These are phyloP conservation scores for Leccinellum luteum DNA, from an alignment of 768 basidiomycete species.

Conservation along the genomic window DNA sequence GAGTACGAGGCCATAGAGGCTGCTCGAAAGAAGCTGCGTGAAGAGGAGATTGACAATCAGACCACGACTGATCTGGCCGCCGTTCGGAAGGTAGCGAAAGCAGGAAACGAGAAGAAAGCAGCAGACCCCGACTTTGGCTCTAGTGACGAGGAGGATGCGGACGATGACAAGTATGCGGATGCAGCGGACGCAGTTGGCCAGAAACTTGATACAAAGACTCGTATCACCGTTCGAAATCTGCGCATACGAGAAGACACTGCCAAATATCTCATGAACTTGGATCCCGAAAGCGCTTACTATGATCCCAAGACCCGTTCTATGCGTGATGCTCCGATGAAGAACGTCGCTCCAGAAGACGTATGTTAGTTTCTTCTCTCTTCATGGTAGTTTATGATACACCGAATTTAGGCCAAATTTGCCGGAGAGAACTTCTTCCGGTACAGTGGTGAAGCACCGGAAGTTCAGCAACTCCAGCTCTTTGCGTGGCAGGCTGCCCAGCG, in stretches of 20 bases:
- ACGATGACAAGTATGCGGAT: slow-evolving; percentile 98
- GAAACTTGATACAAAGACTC: slow-evolving; percentile 96
- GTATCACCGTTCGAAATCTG: slow-evolving; percentile 96
- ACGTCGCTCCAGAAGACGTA: slow-evolving; percentile 85
- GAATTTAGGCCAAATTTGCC: slow-evolving; percentile 74
- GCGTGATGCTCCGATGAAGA: slow-evolving; percentile 89
- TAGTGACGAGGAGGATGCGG: slow-evolving; percentile 92
- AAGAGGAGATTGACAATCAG: slow-evolving; percentile 98
- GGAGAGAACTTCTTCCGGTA: slow-evolving; percentile 95
- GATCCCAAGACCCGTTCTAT: slow-evolving; percentile 99
- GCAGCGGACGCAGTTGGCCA: slow-evolving; percentile 97
- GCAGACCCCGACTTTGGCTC: slow-evolving; percentile 93
- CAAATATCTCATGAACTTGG: slow-evolving; percentile 96
- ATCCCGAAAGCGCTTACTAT: slow-evolving; percentile 95
- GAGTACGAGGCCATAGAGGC: slow-evolving; percentile 93
- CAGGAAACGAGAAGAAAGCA: slow-evolving; percentile 67
- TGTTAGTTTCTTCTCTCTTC: slow-evolving; percentile 26
- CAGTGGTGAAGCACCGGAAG: slow-evolving; percentile 90
- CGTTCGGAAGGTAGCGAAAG: slow-evolving; percentile 93
- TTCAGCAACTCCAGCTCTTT: slow-evolving; percentile 91
- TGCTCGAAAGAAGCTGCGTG: slow-evolving; percentile 84
- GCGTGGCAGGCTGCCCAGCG: slow-evolving; percentile 94
- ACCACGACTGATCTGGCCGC: slow-evolving; percentile 89
- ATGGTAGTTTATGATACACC: neutral
- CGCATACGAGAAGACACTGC: slow-evolving; percentile 99